These are phyloP conservation scores for Suhomyces atakaporum DNA, from an alignment of 1,139 yeast genomes.

Conservation along the genomic window DNA sequence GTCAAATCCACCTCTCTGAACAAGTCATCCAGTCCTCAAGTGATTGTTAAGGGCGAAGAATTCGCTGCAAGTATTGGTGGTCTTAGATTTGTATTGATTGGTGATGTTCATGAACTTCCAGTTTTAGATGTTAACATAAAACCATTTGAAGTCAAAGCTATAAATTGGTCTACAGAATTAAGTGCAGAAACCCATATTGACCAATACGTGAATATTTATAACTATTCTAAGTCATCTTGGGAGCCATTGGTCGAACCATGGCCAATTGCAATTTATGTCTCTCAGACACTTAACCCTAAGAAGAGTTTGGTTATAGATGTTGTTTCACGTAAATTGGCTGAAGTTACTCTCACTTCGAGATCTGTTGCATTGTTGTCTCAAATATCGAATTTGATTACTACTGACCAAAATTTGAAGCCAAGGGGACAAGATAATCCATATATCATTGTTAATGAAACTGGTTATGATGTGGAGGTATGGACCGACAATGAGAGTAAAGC, in stretches of 20 bases:
- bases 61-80: constrained; percentile 77
- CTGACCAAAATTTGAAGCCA: constrained; percentile 56
- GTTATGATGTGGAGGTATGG: constrained; percentile 79
- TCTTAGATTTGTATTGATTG: constrained; percentile 80
- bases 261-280: constrained; percentile 75
- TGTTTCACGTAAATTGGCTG: constrained; percentile 73
- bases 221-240: constrained; percentile 93
- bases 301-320: constrained; percentile 59
- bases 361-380: constrained; percentile 78
- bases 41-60: constrained; percentile 69
- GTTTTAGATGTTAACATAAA: constrained; percentile 77
- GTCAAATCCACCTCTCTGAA: constrained; percentile 15
- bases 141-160: constrained; percentile 70
- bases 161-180: constrained; percentile 89
- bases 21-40: constrained; percentile 11
- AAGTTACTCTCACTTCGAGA: constrained; percentile 78
- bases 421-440: constrained; percentile 87
- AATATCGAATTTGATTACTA: constrained; percentile 57
- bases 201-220: constrained; percentile 76
- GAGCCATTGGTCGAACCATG: constrained; percentile 92
- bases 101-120: constrained; percentile 93
- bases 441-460: constrained; percentile 79
- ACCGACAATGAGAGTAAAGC: constrained; percentile 40
- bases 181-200: constrained; percentile 72
- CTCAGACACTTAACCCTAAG: constrained; percentile 48